Conservation (phyloP, 2,329 filamentous ascomycete species). For the Alternaria infectoria region DNA sequence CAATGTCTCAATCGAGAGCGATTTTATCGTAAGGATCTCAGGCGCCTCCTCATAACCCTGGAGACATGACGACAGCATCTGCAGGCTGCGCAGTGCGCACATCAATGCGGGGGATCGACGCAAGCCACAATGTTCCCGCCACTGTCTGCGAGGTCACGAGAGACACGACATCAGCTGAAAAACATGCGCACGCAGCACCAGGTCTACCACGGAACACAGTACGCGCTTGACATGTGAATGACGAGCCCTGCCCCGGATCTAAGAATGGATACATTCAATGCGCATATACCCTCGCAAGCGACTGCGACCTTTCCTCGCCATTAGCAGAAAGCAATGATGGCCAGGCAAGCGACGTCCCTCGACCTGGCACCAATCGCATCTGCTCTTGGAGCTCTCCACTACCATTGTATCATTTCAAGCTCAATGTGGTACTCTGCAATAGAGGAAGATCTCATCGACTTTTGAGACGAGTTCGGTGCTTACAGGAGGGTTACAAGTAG, state of each 20-base stretch:
- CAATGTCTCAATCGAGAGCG: neutral
- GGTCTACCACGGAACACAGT: neutral
- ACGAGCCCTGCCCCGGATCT: neutral
- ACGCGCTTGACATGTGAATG: neutral
- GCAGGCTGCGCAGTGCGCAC: neutral
- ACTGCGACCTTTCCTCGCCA: neutral
- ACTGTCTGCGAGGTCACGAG: neutral
- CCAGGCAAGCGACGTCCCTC: neutral
- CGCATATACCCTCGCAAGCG: neutral
- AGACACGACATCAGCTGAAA: neutral
- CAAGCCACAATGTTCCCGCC: conserved; percentile 2
- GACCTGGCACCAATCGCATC: neutral
- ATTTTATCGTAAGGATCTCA: neutral
- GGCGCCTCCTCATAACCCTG: neutral
- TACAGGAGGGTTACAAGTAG: neutral
- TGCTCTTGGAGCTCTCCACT: neutral
- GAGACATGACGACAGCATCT: neutral
- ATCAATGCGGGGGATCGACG: conserved; percentile 5
- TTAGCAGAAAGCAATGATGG: neutral
- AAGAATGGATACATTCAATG: neutral
- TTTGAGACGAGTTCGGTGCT: neutral
- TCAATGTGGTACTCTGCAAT: neutral
- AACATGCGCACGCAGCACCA: neutral
- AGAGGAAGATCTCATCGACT: neutral
- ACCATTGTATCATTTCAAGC: neutral